These are phyloP conservation scores for Zelonia costaricensis DNA, from an alignment of 208 protist genomes.

Conservation along the genomic window DNA sequence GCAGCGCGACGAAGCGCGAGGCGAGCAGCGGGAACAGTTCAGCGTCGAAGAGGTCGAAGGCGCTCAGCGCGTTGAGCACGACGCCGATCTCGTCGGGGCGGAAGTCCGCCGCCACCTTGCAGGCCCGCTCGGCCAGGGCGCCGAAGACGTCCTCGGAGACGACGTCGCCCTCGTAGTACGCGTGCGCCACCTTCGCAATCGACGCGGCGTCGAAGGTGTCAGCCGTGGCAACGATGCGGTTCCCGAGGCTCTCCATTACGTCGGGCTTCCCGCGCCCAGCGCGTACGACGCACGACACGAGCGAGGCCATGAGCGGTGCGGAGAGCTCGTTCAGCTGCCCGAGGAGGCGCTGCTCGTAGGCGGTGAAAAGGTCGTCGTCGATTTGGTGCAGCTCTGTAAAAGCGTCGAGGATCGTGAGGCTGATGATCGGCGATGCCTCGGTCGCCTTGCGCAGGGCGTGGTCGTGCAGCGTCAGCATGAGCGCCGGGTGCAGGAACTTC, in stretches of 20 bases:
- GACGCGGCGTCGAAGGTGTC: slow-evolving; percentile 77
- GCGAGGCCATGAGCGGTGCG: slow-evolving; percentile 71
- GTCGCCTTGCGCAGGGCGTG: slow-evolving; percentile 56
- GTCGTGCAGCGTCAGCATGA: slow-evolving; percentile 77
- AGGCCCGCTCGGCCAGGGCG: slow-evolving; percentile 84
- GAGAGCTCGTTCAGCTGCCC: slow-evolving; percentile 50
- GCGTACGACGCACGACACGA: slow-evolving; percentile 59
- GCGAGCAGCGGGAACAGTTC: slow-evolving; percentile 90
- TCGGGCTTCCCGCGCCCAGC: slow-evolving; percentile 43
- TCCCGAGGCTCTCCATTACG: slow-evolving; percentile 59
- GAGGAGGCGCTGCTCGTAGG: slow-evolving; percentile 72
- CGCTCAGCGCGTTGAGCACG: slow-evolving; percentile 70
- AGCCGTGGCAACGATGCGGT: slow-evolving; percentile 51
- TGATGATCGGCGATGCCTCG: slow-evolving; percentile 59
- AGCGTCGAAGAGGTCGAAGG: slow-evolving; percentile 89
- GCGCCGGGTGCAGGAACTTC: slow-evolving; percentile 55
- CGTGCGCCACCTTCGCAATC: slow-evolving; percentile 74
- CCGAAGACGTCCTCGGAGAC: slow-evolving; percentile 83
- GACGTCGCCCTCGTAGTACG: slow-evolving; percentile 69
- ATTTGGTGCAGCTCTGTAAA: slow-evolving; percentile 77
- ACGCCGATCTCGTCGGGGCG: slow-evolving; percentile 73
- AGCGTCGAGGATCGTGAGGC: slow-evolving; percentile 80
- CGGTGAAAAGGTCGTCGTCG: slow-evolving; percentile 73
- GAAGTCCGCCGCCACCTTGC: slow-evolving; percentile 76
- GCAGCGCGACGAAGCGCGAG: slow-evolving; percentile 59